phyloP scores from a whole-genome alignment of 73 alveolate species.

The Paramecium pentaurelia region DNA sequence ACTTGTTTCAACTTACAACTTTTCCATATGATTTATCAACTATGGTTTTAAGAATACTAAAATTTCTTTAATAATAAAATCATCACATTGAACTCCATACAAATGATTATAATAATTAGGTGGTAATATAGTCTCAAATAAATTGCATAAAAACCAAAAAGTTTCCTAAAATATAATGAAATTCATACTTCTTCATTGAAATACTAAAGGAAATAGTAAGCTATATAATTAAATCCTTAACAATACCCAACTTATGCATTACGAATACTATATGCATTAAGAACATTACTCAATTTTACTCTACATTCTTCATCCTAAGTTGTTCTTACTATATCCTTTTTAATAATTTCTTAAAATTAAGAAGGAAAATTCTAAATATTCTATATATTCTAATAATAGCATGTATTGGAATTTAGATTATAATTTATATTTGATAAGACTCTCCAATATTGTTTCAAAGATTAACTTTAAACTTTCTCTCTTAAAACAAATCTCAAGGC shows the following conservation, averaged over 20 bases:
- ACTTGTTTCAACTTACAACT: slow-evolving; percentile 27
- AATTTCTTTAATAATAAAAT: slow-evolving; percentile 9
- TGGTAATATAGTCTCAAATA: slow-evolving; percentile 53
- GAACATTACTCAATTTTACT: background rate
- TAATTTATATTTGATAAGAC: background rate
- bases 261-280: slow-evolving; percentile 50
- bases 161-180: slow-evolving; percentile 11
- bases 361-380: background rate
- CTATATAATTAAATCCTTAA: slow-evolving; percentile 57
- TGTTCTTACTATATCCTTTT: slow-evolving; percentile 25
- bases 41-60: background rate
- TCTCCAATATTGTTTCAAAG: background rate
- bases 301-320: background rate
- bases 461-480: background rate
- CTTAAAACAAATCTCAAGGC: background rate
- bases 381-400: background rate
- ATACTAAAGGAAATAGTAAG: background rate
- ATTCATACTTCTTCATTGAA: slow-evolving; percentile 29
- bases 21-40: background rate
- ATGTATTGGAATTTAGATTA: background rate
- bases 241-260: slow-evolving; percentile 54
- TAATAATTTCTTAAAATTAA: background rate
- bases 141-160: slow-evolving; percentile 45
- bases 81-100: slow-evolving; percentile 53
- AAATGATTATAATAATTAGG: slow-evolving; percentile 51